phyloP scores from a whole-genome alignment of 2,329 filamentous ascomycete genomes.

The Sporothrix euskadiensis region DNA sequence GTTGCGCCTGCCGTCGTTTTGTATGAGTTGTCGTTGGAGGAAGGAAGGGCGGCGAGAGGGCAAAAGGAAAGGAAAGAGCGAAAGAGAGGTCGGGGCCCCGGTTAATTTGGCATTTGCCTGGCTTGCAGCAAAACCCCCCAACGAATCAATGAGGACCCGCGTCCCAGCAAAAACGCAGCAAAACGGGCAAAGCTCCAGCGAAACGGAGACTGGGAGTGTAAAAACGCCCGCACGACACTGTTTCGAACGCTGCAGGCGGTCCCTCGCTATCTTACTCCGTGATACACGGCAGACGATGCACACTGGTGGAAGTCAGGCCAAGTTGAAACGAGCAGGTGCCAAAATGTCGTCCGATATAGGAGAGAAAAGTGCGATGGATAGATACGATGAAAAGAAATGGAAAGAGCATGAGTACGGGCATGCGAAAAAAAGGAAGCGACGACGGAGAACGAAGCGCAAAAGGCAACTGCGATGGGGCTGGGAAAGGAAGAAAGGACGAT shows the following conservation, averaged over 20 bases:
- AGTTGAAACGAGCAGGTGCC: background rate
- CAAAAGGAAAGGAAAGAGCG: background rate
- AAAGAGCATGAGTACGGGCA: background rate
- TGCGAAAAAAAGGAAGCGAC: background rate
- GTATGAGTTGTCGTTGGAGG: conserved; percentile 4
- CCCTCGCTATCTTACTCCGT: background rate
- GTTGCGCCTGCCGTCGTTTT: conserved; percentile 3
- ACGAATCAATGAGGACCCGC: conserved; percentile 17
- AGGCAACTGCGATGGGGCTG: background rate
- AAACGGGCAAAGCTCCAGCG: conserved; percentile 20
- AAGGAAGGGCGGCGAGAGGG: conserved; percentile 3
- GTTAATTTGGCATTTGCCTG: conserved; percentile 10
- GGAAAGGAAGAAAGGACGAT: conserved; percentile 15
- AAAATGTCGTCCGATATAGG: conserved; percentile 14
- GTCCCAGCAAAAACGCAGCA: conserved; percentile 18
- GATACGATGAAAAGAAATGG: background rate
- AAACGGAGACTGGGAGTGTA: background rate
- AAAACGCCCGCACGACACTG: background rate
- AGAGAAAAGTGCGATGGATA: conserved; percentile 3
- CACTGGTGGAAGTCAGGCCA: background rate
- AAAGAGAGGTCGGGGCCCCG: conserved; percentile 14
- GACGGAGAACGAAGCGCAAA: background rate
- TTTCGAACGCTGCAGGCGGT: conserved; percentile 6
- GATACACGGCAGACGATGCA: background rate
- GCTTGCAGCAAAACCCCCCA: background rate